Percentiles rank a stretch among this genome's conserved stretches.
phyloP scores from a whole-genome alignment of 2,329 filamentous ascomycete species.

The Venturia oleaginea region DNA sequence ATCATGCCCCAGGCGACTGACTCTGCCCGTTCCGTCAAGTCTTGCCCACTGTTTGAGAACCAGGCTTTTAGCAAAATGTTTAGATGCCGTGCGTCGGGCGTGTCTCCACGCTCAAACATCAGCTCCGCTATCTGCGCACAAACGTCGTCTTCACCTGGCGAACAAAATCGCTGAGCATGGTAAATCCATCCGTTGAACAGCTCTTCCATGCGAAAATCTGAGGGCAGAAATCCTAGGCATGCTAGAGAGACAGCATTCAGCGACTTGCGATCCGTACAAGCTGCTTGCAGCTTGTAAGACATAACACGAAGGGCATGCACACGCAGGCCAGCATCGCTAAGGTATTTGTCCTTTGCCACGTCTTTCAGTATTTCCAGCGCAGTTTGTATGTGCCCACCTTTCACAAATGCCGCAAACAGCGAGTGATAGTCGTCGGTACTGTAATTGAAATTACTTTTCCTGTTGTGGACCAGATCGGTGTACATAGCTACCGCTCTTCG shows the following conservation, averaged over 20 bases:
- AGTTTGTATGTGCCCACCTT: background rate
- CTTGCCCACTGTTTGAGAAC: background rate
- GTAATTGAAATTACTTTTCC: background rate
- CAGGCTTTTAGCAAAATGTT: slow-evolving; percentile 5
- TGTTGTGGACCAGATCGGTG: background rate
- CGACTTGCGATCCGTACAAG: background rate
- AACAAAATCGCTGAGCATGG: background rate
- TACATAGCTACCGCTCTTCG: slow-evolving; percentile 5
- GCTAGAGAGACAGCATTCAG: slow-evolving; percentile 1
- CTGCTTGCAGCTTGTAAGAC: background rate
- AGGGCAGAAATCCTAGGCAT: slow-evolving; percentile 2
- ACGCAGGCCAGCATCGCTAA: background rate
- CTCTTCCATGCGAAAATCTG: background rate
- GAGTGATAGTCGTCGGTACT: slow-evolving; percentile 10
- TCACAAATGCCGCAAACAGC: slow-evolving; percentile 2
- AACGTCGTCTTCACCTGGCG: background rate
- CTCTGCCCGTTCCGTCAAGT: slow-evolving; percentile 2
- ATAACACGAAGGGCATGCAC: background rate
- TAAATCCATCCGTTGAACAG: slow-evolving; percentile 5
- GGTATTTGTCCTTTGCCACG: background rate
- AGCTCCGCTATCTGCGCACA: slow-evolving; percentile 10
- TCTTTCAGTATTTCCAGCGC: slow-evolving; percentile 1
- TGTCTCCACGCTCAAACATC: slow-evolving; percentile 10
- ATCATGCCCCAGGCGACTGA: slow-evolving; percentile 9
- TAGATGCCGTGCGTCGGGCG: background rate